Evolutionary conservation across 345 rosid species (phyloP).

Genomic region (Bruguiera sexangula): DNA sequence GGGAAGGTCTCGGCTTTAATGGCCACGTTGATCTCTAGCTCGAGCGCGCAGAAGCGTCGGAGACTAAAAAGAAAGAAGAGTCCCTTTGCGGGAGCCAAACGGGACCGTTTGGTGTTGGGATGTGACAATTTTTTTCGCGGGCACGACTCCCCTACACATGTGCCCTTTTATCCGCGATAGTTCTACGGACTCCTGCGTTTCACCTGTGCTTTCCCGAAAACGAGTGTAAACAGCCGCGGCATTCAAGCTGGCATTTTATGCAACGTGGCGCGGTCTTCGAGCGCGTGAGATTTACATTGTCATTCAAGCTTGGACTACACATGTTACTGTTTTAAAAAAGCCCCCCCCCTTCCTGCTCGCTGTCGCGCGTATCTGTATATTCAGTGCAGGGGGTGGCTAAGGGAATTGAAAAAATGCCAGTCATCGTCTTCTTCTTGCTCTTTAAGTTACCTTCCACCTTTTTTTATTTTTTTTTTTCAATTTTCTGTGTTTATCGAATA

Average conservation of each 20-base stretch:
- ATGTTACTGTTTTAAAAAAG: no score
- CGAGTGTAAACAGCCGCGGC: neutral
- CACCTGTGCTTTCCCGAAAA: neutral
- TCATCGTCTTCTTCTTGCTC: neutral
- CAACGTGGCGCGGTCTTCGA: neutral
- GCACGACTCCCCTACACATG: neutral
- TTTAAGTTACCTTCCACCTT: constrained; percentile 2
- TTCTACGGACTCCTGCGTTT: neutral
- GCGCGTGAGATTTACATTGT: neutral
- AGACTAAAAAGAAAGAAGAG: no score
- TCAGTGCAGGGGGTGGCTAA: neutral
- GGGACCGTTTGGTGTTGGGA: no score
- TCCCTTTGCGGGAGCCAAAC: no score
- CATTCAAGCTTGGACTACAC: neutral
- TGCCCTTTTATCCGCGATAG: neutral
- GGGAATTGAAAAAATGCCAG: neutral
- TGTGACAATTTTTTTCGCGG: no score
- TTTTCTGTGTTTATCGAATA: neutral
- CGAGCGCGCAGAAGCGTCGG: no score
- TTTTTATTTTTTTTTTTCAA: neutral
- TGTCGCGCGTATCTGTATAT: neutral
- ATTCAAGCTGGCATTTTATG: neutral
- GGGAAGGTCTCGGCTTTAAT: no score
- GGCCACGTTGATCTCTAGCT: no score
- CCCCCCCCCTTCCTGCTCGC: no score